These are phyloP conservation scores for Aspergillus fructus DNA, from an alignment of 2,329 filamentous ascomycete genomes.

Conservation along the genomic window DNA sequence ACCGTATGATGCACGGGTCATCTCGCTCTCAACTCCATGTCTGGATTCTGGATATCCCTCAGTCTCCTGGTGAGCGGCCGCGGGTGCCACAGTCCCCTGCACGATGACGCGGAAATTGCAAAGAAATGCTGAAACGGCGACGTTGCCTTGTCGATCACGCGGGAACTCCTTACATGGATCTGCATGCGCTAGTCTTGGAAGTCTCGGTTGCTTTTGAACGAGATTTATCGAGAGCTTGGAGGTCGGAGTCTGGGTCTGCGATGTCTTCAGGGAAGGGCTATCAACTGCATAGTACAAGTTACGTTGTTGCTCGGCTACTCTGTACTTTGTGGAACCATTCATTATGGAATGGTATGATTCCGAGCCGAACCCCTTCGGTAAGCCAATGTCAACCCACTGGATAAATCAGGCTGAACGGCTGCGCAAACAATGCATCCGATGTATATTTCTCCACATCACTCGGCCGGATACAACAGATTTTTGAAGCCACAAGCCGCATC, in stretches of 20 bases:
- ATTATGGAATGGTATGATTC: too few species aligned
- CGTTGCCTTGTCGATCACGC: constrained; percentile 24
- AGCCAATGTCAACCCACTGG: too few species aligned
- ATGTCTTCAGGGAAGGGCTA: background rate
- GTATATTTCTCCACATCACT: background rate
- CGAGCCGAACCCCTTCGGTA: too few species aligned
- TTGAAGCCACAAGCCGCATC: too few species aligned
- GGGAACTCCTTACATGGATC: constrained; percentile 27
- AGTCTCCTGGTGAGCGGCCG: too few species aligned
- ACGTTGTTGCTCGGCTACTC: too few species aligned
- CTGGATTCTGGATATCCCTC: background rate
- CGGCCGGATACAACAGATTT: background rate
- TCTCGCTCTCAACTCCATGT: background rate
- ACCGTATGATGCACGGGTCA: background rate
- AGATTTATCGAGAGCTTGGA: background rate
- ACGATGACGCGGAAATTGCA: constrained; percentile 10
- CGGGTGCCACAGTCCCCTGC: background rate
- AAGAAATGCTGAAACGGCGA: constrained; percentile 14
- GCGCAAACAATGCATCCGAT: background rate
- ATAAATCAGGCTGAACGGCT: background rate
- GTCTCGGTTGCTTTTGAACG: background rate
- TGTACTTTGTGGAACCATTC: too few species aligned
- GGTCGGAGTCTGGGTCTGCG: background rate
- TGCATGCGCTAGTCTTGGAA: constrained; percentile 13
- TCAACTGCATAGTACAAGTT: too few species aligned